These are phyloP conservation scores for Globisporangium splendens DNA, from an alignment of 352 stramenopile genomes.

Conservation along the genomic window DNA sequence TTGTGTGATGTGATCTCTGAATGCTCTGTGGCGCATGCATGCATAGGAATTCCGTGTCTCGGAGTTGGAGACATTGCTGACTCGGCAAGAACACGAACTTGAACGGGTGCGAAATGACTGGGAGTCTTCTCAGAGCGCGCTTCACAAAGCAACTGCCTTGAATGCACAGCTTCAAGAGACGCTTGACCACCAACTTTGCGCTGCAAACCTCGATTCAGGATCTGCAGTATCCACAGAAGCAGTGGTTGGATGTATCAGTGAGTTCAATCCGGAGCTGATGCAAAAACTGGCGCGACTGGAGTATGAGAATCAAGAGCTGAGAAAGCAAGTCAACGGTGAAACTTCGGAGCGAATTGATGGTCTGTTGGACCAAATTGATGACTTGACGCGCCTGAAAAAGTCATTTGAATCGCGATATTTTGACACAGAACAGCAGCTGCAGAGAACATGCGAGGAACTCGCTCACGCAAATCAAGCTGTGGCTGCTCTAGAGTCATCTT, in stretches of 20 bases:
- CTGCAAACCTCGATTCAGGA: neutral
- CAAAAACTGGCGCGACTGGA: constrained; percentile 56
- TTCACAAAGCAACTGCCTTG: constrained; percentile 35
- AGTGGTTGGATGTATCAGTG: constrained; percentile 35
- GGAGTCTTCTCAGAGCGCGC: constrained; percentile 23
- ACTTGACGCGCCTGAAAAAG: constrained; percentile 57
- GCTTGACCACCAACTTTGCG: constrained; percentile 19
- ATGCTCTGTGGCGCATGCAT: neutral
- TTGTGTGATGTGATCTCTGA: neutral
- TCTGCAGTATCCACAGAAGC: constrained; percentile 1
- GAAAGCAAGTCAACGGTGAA: constrained; percentile 46
- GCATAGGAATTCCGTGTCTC: constrained; percentile 57
- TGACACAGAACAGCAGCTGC: constrained; percentile 27
- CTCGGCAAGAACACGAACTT: constrained; percentile 30
- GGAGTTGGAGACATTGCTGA: constrained; percentile 43
- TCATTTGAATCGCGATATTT: constrained; percentile 76
- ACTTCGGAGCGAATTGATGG: constrained; percentile 50
- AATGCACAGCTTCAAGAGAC: constrained; percentile 54
- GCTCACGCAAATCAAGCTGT: constrained; percentile 7
- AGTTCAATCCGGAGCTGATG: constrained; percentile 69
- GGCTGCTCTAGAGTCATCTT: neutral
- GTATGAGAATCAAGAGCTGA: constrained; percentile 51
- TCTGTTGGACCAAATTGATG: constrained; percentile 54
- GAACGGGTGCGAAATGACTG: constrained; percentile 20
- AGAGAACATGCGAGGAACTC: constrained; percentile 9